phyloP scores from a whole-genome alignment of 139 green algal species.

The Yamagishiella unicocca region DNA sequence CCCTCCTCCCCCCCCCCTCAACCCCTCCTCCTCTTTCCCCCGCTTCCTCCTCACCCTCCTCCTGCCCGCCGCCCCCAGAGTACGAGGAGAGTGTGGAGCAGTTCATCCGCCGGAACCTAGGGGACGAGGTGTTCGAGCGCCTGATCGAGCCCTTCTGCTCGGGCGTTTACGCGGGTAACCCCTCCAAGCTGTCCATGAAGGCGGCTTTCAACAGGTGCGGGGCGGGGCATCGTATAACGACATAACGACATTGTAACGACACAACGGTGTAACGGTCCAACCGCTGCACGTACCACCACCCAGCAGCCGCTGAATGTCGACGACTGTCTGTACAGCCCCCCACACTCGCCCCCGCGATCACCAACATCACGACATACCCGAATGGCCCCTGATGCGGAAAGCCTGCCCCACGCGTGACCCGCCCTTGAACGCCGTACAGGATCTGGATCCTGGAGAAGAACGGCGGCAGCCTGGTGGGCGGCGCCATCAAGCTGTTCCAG shows the following conservation, averaged over 20 bases:
- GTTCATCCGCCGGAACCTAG: constrained; percentile 97
- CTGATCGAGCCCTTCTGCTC: constrained; percentile 99
- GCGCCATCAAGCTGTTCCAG: constrained; percentile 88
- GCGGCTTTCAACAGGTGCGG: constrained; percentile 93
- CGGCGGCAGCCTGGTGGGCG: constrained; percentile 93
- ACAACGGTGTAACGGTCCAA: too few species aligned
- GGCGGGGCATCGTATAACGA: too few species aligned
- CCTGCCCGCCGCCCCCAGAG: constrained; percentile 43
- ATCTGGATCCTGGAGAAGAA: constrained; percentile 92
- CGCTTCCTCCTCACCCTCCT: not conserved
- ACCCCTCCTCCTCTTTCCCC: not conserved
- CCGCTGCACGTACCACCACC: too few species aligned
- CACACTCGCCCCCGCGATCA: too few species aligned
- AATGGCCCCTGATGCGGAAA: not conserved
- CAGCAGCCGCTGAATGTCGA: too few species aligned
- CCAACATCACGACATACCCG: too few species aligned
- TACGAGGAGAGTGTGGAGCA: constrained; percentile 97
- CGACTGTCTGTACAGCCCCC: too few species aligned
- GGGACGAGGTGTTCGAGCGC: constrained; percentile 95
- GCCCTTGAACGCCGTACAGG: constrained; percentile 60
- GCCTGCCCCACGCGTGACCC: too few species aligned
- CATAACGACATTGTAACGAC: too few species aligned
- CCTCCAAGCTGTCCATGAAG: constrained; percentile 97
- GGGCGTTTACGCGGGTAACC: constrained; percentile 98
- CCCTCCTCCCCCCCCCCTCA: not conserved